These are phyloP conservation scores for Groenewaldozyma tartarivorans DNA, from an alignment of 805 yeast genomes.

Conservation along the genomic window DNA sequence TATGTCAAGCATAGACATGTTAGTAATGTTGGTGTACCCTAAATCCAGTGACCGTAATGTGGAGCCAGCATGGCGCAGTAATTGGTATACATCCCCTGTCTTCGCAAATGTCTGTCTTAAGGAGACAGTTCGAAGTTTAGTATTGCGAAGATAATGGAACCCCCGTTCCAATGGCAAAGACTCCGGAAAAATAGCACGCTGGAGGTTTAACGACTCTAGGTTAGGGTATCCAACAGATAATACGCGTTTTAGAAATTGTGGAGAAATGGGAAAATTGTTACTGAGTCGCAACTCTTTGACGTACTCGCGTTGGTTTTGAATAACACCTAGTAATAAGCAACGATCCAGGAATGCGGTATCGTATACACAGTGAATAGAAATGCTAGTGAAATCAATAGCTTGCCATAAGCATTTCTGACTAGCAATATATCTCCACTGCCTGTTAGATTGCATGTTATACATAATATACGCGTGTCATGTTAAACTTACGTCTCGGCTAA, in stretches of 20 bases:
- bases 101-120: constrained; percentile 2
- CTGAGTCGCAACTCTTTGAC: neutral
- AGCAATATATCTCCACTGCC: neutral
- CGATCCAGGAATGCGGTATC: neutral
- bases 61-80: constrained; percentile 3
- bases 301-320: neutral
- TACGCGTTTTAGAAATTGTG: neutral
- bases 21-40: constrained; percentile 8
- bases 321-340: neutral
- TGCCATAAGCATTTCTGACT: neutral
- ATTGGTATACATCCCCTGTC: neutral
- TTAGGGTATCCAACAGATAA: no score
- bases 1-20: constrained; percentile 4
- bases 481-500: neutral
- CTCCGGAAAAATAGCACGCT: neutral
- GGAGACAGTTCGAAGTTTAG: neutral
- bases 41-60: constrained; percentile 7
- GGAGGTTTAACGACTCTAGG: neutral
- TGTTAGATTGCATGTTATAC: neutral
- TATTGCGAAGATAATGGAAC: neutral
- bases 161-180: neutral
- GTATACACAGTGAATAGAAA: neutral
- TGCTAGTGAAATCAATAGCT: neutral
- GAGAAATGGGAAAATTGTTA: neutral
- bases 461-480: neutral